Evolutionary conservation across 1,284 basidiomycete species (phyloP), one percentile per base, ranked within the genome.

Genomic region (Stygiomarasmius scandens): DNA sequence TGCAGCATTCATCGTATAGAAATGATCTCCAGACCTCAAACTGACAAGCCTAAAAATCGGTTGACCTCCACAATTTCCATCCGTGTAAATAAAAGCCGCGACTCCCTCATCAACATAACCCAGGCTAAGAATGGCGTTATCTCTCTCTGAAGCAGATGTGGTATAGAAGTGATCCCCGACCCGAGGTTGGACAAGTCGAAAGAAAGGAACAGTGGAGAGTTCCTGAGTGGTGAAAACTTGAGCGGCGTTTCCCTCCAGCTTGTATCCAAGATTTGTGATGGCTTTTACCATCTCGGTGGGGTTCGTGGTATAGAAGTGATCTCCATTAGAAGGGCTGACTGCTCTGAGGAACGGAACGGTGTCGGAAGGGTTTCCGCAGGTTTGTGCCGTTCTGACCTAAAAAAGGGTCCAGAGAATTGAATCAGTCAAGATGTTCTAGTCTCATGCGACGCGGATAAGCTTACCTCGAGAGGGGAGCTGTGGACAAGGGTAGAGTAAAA

Each of bases 221-320:
- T 54, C 43, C 11, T 45, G 52, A 14, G 52, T 46, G 24, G 38
- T 29, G 43, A 43, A 54, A 10, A 54, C 5, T 10, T 34, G 34
- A 22, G 43, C 52, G 19, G 44, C 12, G 16, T 46, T 45, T 27
- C 43, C 41, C 34, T 54, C 43, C 1, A 54, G 36, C 3, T 25
- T 12, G 20, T 54, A 54, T 32, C 6, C 25, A 23, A 32, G 3
- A n/a, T 44, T 29, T 4, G 52, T 27, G 19, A 22, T 12, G 29
- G 29, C 29, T n/a, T 20, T 27, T 12, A 16, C 20, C 41, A 46
- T 54, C 34, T 54, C 43, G 3, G 52, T 46, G 29, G 25, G 23
- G 24, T 54, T 54, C 2, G 52, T 54, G 25, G 52, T 54, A 32
- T 54, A 54, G 41, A 54, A 54, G 19, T 54, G 52, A 43, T 54